A percentile compares a stretch with the other conserved stretches of the same genome.
These are phyloP conservation scores for Exophiala bonariae DNA, from an alignment of 2,329 filamentous ascomycete genomes.

Conservation along the genomic window DNA sequence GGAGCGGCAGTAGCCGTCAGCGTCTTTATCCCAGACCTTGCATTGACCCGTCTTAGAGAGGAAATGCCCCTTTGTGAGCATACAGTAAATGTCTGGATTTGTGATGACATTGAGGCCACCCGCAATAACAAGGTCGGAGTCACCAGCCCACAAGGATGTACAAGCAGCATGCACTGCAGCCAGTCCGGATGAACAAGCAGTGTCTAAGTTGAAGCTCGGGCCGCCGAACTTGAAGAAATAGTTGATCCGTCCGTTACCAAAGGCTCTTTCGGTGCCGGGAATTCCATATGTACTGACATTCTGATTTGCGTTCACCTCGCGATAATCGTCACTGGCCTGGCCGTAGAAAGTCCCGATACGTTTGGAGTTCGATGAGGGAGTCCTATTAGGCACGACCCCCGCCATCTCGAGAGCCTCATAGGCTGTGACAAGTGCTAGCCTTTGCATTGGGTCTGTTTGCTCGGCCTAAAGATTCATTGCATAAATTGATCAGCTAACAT, in stretches of 20 bases:
- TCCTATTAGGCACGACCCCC: conserved; percentile 67
- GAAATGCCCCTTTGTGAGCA: conserved; percentile 40
- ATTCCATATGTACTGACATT: conserved; percentile 30
- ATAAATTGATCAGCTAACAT: no score
- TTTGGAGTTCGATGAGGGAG: conserved; percentile 57
- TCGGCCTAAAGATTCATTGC: conserved; percentile 3
- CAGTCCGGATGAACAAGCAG: conserved; percentile 67
- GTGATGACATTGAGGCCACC: conserved; percentile 73
- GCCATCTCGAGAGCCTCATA: conserved; percentile 76
- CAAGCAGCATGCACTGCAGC: conserved; percentile 66
- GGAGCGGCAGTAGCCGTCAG: conserved; percentile 56
- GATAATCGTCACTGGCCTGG: conserved; percentile 29
- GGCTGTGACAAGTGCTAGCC: conserved; percentile 64
- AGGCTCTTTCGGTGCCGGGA: conserved; percentile 29
- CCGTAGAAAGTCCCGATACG: conserved; percentile 67
- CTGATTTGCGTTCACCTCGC: conserved; percentile 28
- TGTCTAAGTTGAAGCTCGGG: conserved; percentile 65
- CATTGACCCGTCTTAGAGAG: conserved; percentile 47
- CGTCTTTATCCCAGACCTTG: conserved; percentile 49
- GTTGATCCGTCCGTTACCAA: conserved; percentile 41
- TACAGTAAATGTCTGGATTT: conserved; percentile 38
- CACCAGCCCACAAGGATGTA: conserved; percentile 65
- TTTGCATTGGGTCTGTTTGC: conserved; percentile 49
- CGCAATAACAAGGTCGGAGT: conserved; percentile 72
- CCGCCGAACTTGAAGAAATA: conserved; percentile 70